A percentile compares a stretch with the other conserved stretches of the same genome.
Evolutionary conservation across 148 eudicot species (phyloP).

Genomic region (Arbutus unedo): DNA sequence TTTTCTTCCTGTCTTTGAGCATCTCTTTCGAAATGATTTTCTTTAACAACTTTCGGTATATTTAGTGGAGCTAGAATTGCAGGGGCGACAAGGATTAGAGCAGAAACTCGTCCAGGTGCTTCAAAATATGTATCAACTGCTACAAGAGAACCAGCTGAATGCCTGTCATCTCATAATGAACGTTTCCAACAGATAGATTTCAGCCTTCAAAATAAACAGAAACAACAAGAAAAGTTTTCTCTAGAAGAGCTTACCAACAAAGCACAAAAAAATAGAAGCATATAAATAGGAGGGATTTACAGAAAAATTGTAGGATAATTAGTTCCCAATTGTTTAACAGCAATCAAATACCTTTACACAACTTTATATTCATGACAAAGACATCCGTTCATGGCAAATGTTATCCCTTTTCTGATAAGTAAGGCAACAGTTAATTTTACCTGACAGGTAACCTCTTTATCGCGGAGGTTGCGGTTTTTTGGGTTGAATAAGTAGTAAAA

Average conservation of each 20-base stretch:
- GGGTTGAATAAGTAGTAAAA: too few species aligned
- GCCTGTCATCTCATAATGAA: slow-evolving; percentile 46
- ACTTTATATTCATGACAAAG: background rate
- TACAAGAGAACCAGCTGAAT: slow-evolving; percentile 83
- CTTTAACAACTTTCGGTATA: slow-evolving; percentile 29
- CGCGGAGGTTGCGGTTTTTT: too few species aligned
- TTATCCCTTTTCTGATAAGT: background rate
- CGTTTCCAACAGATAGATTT: slow-evolving; percentile 13
- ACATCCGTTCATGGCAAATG: background rate
- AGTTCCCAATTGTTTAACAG: background rate
- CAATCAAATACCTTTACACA: background rate
- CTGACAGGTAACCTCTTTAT: background rate
- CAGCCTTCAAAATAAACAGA: background rate
- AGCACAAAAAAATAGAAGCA: too few species aligned
- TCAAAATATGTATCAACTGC: slow-evolving; percentile 86
- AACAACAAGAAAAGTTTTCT: background rate
- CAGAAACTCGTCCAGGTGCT: slow-evolving; percentile 89
- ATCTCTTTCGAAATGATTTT: slow-evolving; percentile 30
- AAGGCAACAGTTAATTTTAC: background rate
- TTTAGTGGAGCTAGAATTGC: slow-evolving; percentile 72
- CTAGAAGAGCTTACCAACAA: too few species aligned
- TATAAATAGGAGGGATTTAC: background rate
- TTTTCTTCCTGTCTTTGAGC: slow-evolving; percentile 34
- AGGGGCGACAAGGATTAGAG: slow-evolving; percentile 86
- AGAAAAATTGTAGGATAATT: background rate